Percentiles rank a stretch among this genome's conserved stretches.
phyloP scores from a whole-genome alignment of 2,329 filamentous ascomycete species.

The Penicillium sp. region DNA sequence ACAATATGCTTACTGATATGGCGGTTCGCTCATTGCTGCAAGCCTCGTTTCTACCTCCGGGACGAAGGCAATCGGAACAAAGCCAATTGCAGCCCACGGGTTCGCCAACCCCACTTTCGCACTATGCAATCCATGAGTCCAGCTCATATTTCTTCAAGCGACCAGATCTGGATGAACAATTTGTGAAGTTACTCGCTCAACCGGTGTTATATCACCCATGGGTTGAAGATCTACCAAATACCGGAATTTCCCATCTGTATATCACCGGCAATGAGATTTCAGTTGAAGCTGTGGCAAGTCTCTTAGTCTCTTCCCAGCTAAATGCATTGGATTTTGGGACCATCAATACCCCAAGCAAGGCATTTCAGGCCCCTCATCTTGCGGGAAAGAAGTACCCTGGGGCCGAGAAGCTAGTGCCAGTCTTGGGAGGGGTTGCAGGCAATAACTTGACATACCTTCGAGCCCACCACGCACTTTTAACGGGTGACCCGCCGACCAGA shows the following conservation, averaged over 20 bases:
- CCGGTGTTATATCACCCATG: slow-evolving; percentile 55
- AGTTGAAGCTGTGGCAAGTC: slow-evolving; percentile 56
- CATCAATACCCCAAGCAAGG: slow-evolving; percentile 39
- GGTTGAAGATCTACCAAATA: slow-evolving; percentile 56
- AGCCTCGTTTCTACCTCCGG: slow-evolving; percentile 47
- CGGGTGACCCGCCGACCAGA: slow-evolving; percentile 43
- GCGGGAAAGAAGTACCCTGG: slow-evolving; percentile 43
- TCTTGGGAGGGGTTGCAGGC: slow-evolving; percentile 50
- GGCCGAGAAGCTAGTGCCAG: slow-evolving; percentile 56
- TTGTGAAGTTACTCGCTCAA: slow-evolving; percentile 51
- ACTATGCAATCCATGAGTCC: slow-evolving; percentile 7
- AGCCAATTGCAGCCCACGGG: slow-evolving; percentile 4
- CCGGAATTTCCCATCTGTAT: slow-evolving; percentile 62
- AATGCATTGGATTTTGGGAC: slow-evolving; percentile 59
- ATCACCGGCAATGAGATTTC: slow-evolving; percentile 58
- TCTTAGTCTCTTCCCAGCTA: slow-evolving; percentile 54
- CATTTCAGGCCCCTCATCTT: slow-evolving; percentile 18
- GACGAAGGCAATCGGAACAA: not conserved
- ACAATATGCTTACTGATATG: slow-evolving; percentile 60
- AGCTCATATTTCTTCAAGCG: slow-evolving; percentile 28
- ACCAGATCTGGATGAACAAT: slow-evolving; percentile 47
- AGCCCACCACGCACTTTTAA: slow-evolving; percentile 57
- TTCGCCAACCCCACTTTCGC: slow-evolving; percentile 12
- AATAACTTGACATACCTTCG: slow-evolving; percentile 56
- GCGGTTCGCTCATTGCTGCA: slow-evolving; percentile 55